Evolutionary conservation across 1,139 yeast species (phyloP).

Genomic region (Saccharomycopsis hybrid): DNA sequence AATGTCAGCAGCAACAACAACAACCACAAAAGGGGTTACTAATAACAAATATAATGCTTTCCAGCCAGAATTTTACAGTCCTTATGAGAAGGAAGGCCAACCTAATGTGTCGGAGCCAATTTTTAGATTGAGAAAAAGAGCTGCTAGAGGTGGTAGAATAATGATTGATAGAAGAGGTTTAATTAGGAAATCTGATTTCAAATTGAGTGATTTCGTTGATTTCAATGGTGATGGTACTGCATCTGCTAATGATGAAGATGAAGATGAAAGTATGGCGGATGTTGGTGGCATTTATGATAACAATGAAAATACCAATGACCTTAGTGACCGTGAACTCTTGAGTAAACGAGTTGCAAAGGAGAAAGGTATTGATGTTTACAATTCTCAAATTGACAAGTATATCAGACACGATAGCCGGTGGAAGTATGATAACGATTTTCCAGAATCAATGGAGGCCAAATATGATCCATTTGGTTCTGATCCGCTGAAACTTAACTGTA

Average conservation of each 20-base stretch:
- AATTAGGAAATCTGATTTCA: constrained; percentile 32
- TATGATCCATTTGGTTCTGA: constrained; percentile 51
- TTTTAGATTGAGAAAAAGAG: constrained; percentile 64
- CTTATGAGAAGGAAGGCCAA: constrained; percentile 25
- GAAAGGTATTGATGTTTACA: constrained; percentile 40
- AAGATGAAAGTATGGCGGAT: constrained; percentile 22
- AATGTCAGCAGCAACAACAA: too few species aligned
- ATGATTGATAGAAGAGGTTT: constrained; percentile 68
- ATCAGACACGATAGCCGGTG: constrained; percentile 63
- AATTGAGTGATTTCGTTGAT: constrained; percentile 29
- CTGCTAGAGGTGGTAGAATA: constrained; percentile 64
- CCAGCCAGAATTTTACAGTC: constrained; percentile 40
- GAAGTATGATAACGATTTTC: constrained; percentile 65
- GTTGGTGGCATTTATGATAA: constrained; percentile 14
- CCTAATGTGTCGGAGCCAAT: constrained; percentile 48
- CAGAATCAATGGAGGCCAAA: constrained; percentile 39
- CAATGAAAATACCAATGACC: constrained; percentile 2
- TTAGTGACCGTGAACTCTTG: not conserved
- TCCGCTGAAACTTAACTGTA: constrained; percentile 69
- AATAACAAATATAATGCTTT: not conserved
- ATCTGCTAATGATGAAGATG: constrained; percentile 25
- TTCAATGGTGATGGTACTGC: constrained; percentile 5
- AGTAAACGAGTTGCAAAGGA: constrained; percentile 11
- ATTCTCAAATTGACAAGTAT: constrained; percentile 45
- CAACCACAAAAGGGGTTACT: too few species aligned